Conservation (phyloP, 2,329 filamentous ascomycete species). For the Myriangium duriaei region DNA sequence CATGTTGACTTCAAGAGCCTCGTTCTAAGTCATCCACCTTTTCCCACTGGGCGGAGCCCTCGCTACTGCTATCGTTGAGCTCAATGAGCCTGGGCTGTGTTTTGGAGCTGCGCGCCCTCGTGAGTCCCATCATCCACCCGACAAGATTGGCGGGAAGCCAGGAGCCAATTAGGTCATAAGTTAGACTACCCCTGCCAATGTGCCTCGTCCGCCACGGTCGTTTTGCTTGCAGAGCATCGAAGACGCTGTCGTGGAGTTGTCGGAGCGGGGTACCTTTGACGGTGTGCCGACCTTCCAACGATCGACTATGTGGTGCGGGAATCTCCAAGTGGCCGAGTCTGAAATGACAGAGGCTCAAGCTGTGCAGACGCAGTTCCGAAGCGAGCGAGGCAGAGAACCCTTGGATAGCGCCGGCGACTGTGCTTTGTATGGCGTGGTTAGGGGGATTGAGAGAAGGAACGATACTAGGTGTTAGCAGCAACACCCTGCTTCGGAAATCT, state of each 20-base stretch:
- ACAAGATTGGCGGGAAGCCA: constrained; percentile 68
- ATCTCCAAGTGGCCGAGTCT: constrained; percentile 88
- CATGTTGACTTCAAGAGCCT: constrained; percentile 15
- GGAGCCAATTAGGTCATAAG: constrained; percentile 75
- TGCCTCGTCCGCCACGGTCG: constrained; percentile 51
- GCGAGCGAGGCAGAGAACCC: constrained; percentile 73
- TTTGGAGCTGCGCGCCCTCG: constrained; percentile 3
- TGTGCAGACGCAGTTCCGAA: constrained; percentile 63
- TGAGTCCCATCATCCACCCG: constrained; percentile 84
- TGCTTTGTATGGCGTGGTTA: constrained; percentile 75
- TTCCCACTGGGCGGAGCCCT: constrained; percentile 31
- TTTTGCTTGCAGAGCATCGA: constrained; percentile 69
- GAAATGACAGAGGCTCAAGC: constrained; percentile 71
- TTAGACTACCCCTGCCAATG: constrained; percentile 70
- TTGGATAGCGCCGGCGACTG: constrained; percentile 73
- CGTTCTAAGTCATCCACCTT: constrained; percentile 24
- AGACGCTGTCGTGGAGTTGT: constrained; percentile 74
- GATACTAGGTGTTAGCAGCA: constrained; percentile 69
- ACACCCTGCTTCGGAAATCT: constrained; percentile 49
- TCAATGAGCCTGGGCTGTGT: constrained; percentile 1
- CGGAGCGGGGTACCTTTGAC: constrained; percentile 49
- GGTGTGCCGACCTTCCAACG: constrained; percentile 33
- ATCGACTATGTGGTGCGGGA: constrained; percentile 33
- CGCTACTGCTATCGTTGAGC: constrained; percentile 15
- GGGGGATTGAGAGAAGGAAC: constrained; percentile 68